Evolutionary conservation across 2,329 filamentous ascomycete species (phyloP).

Genomic region (Ophiosphaerella herpotricha): DNA sequence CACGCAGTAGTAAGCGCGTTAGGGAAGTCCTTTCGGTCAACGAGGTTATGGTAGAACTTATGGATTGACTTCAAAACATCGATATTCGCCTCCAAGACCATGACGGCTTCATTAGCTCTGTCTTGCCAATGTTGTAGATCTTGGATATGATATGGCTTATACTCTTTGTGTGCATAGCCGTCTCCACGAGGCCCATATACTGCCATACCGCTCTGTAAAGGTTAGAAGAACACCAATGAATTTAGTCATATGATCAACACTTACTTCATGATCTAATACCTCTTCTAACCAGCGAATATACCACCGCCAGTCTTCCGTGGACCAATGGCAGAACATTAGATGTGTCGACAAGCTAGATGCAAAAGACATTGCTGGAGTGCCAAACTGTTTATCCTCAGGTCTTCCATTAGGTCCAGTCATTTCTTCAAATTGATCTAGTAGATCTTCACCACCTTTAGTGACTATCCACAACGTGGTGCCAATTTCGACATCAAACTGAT

Average conservation of each 20-base stretch:
- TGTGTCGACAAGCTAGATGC: conserved; percentile 45
- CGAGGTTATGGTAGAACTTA: conserved; percentile 23
- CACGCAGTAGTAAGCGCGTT: conserved; percentile 6
- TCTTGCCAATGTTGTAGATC: conserved; percentile 46
- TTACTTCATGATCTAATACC: conserved; percentile 37
- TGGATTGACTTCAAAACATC: conserved; percentile 38
- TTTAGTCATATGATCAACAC: not conserved
- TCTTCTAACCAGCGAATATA: conserved; percentile 50
- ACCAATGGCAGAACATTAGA: conserved; percentile 48
- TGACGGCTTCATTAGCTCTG: conserved; percentile 41
- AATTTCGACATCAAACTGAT: conserved; percentile 46
- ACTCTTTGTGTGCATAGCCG: conserved; percentile 14
- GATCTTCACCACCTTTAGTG: conserved; percentile 39
- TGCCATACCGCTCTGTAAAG: conserved; percentile 15
- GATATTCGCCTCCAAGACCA: conserved; percentile 47
- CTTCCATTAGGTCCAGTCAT: conserved; percentile 37
- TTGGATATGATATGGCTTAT: conserved; percentile 35
- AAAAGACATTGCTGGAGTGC: conserved; percentile 40
- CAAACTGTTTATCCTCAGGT: conserved; percentile 41
- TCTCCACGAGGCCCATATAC: conserved; percentile 17
- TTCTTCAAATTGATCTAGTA: conserved; percentile 29
- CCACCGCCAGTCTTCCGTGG: conserved; percentile 50
- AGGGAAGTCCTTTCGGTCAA: conserved; percentile 20
- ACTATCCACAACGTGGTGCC: conserved; percentile 51
- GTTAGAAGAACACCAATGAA: not conserved